Base-by-base conservation (phyloP, 306 rosid species). In the Trifolium subterraneum region DNA sequence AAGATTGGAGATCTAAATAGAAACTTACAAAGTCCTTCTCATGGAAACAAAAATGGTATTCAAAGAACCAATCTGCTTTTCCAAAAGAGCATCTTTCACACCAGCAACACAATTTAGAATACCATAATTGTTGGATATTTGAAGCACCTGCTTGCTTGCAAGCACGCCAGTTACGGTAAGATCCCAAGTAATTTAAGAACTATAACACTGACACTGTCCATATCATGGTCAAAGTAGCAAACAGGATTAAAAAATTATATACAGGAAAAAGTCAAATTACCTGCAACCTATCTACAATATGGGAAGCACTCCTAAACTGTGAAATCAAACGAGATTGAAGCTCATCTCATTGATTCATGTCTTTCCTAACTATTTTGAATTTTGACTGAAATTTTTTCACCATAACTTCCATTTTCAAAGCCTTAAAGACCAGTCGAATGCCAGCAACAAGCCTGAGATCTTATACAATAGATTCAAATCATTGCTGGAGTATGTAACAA, bases 61-160 rank as follows among this genome's bases (percentile, higher is more conserved):
- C 82, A 91, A 74, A 1, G 98, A 91, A 44, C 80, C 83, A 82
- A 89, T 71, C 86, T 93, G 97, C 85, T 86, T 89, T 52, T 64
- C 72, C 84, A 89, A 71, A 65, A 91, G 68, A 1, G 80, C 91
- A 27, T 86, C 93, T 50, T 36, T 64, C 27, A 86, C 56, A 20
- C 81, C 84, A 6, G 27, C 69, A 18, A 87, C 70, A 64, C 82
- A 71, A 62, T 56, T 78, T 78, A 93, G 81, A 73, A 72, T 42
- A 64, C 84, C 90, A 68, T 84, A 86, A 67, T 87, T 87, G 59
- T 65, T 79, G 62, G 85, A 71, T 56, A 83, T 86, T 75, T 86
- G 96, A 81, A 91, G 94, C 70, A 87, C 84, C 93, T 90, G 87
- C 19, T n/a, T n/a, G n/a, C n/a, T 62, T 10, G 29, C 42, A 84